Evolutionary conservation across 1,139 yeast species (phyloP), one percentile per base, ranked within the genome.

Genomic region (Eremothecium gossypii): DNA sequence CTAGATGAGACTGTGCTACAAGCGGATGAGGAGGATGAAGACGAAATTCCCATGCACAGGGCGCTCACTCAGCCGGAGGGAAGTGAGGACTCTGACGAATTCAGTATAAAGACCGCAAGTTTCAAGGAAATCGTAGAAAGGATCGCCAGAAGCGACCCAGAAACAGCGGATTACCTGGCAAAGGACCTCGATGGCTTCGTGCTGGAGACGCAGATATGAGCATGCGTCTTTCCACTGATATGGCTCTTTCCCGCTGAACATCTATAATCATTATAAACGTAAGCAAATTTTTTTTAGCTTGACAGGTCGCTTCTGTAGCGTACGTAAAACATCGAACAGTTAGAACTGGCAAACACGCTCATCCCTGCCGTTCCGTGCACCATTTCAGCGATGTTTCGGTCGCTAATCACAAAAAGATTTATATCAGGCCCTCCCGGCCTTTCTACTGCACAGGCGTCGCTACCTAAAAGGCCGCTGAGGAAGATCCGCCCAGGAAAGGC

Each of bases 401-500:
- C 45, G 10, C 27, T 47, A 7, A 33, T 49, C 17, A 17, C 39
- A 23, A 52, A 40, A 28, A 47, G 60, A 38, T 45, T 45, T 36
- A 61, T 60, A 9, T 55, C 61, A 11, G 49, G 57, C 7, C 57
- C 57, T 8, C 45, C 51, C n/a, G 52, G 54, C 41, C 60, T 53
- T 20, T 57, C 53, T 23, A 45, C 56, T 20, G 45, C 44, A 28
- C 55, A 52, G 41, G 47, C 52, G 2, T 41, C 60, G n/a, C 49
- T 66, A 32, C 64, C 68, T 34, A 56, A 59, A 43, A 59, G 70
- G 50, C 69, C 70, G 38, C 41, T 58, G 39, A 66, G 61, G 49
- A 67, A 65, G 54, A 67, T 68, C 39, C 50, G 51, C 13, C 49
- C 65, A 13, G 96, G 96, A 40, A 81, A 80, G 60, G 87, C 95